phyloP scores from a whole-genome alignment of 805 yeast genomes.

The Myxozyma nipponensis region DNA sequence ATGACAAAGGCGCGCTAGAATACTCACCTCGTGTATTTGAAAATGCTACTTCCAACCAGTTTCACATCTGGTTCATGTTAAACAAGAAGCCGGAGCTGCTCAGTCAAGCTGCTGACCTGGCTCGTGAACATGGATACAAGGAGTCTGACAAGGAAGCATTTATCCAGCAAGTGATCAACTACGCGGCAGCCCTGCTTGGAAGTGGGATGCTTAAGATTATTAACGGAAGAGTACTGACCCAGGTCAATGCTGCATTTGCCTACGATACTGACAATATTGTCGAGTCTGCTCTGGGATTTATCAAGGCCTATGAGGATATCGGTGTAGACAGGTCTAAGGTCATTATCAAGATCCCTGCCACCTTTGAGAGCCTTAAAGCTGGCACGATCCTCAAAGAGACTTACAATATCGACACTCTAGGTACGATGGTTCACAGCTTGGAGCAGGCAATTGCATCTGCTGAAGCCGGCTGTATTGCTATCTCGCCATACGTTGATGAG shows the following conservation, averaged over 20 bases:
- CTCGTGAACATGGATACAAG: conserved; percentile 37
- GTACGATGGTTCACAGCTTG: conserved; percentile 40
- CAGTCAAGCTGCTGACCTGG: conserved; percentile 17
- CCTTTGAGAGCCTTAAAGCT: conserved; percentile 40
- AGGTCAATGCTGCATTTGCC: conserved; percentile 34
- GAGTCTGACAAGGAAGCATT: conserved; percentile 45
- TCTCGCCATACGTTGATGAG: conserved; percentile 40
- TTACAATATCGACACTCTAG: conserved; percentile 35
- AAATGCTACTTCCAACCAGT: conserved; percentile 27
- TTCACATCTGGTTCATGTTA: conserved; percentile 26
- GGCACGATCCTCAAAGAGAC: conserved; percentile 31
- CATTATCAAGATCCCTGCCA: conserved; percentile 39
- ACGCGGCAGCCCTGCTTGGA: conserved; percentile 46
- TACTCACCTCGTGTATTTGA: conserved; percentile 8
- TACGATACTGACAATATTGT: conserved; percentile 34
- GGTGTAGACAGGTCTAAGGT: conserved; percentile 37
- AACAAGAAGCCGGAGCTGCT: conserved; percentile 16
- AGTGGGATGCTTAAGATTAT: conserved; percentile 38
- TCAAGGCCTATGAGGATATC: conserved; percentile 36
- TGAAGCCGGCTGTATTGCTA: conserved; percentile 39
- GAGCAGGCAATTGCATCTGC: conserved; percentile 41
- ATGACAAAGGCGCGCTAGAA: not conserved
- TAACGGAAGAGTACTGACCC: conserved; percentile 46
- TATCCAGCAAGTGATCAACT: conserved; percentile 46
- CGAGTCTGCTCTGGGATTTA: conserved; percentile 33